phyloP scores from a whole-genome alignment of 2,329 filamentous ascomycete species.

The Aspergillus arachidicola region DNA sequence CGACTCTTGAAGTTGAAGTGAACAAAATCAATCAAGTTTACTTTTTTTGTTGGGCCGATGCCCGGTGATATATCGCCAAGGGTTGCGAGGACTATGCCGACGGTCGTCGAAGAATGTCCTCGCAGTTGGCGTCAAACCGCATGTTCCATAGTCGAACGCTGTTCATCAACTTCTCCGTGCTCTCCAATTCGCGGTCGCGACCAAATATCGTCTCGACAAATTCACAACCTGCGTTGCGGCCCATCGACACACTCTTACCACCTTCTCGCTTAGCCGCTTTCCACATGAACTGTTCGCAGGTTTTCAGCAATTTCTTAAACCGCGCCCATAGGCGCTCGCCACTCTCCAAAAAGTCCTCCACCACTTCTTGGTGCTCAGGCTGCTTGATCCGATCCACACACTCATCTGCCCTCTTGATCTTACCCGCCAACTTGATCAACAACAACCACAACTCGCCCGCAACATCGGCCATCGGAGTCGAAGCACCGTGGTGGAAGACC shows the following conservation, averaged over 20 bases:
- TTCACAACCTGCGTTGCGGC: conserved; percentile 88
- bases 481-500: conserved; percentile 81
- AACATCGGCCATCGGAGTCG: conserved; percentile 82
- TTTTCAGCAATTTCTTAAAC: conserved; percentile 82
- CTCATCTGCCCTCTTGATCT: conserved; percentile 89
- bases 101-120: conserved; percentile 73
- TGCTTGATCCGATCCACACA: conserved; percentile 71
- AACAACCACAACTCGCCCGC: conserved; percentile 95
- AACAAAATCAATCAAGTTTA: conserved; percentile 5
- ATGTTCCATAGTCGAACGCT: conserved; percentile 85
- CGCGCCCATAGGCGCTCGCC: conserved; percentile 85
- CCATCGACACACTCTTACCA: conserved; percentile 70
- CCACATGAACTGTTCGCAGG: conserved; percentile 94
- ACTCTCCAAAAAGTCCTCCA: conserved; percentile 87
- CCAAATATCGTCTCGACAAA: conserved; percentile 97
- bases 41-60: conserved; percentile 10
- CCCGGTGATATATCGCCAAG: neutral
- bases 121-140: conserved; percentile 94
- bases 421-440: conserved; percentile 89
- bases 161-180: conserved; percentile 91
- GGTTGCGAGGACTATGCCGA: conserved; percentile 35
- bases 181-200: conserved; percentile 82
- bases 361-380: conserved; percentile 73
- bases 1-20: neutral
- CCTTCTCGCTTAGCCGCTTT: conserved; percentile 76